Conservation (phyloP, 73 alveolate species). For the Paraurostyla sp. region DNA sequence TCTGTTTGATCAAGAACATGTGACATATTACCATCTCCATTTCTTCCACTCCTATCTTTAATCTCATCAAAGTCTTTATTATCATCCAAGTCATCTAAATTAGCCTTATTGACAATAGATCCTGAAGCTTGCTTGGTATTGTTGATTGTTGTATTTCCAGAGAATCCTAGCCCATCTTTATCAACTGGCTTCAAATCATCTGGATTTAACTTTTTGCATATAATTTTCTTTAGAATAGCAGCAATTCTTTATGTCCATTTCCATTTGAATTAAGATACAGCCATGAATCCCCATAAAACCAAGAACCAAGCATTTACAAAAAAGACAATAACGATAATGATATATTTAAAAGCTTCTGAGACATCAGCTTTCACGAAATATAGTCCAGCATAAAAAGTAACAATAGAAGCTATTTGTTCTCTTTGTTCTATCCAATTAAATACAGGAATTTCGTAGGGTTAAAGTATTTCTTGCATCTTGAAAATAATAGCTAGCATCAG, state of each 20-base stretch:
- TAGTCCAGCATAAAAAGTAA: constrained; percentile 54
- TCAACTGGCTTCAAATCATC: constrained; percentile 21
- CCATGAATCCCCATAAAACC: constrained; percentile 42
- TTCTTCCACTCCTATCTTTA: not conserved
- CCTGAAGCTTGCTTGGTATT: not conserved
- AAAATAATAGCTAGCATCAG: constrained; percentile 33
- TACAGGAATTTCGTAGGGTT: constrained; percentile 64
- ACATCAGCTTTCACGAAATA: constrained; percentile 51
- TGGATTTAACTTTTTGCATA: constrained; percentile 24
- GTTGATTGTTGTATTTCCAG: constrained; percentile 29
- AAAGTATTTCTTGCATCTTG: constrained; percentile 26
- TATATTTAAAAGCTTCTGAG: constrained; percentile 32
- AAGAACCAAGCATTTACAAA: constrained; percentile 55
- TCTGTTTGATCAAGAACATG: not conserved
- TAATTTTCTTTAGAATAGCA: constrained; percentile 17
- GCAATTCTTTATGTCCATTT: constrained; percentile 25
- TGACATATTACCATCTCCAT: constrained; percentile 5
- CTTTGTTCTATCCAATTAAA: constrained; percentile 47
- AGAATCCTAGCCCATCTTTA: not conserved
- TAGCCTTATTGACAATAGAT: too few species aligned
- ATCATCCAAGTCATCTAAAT: not conserved
- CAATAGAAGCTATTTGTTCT: constrained; percentile 47
- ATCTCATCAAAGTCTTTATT: not conserved
- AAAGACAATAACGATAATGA: constrained; percentile 25
- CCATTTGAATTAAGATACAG: constrained; percentile 21